Percentiles rank a stretch among this genome's conserved stretches.
Evolutionary conservation across 2,329 filamentous ascomycete genomes (phyloP).

Genomic region (Daldinia eschscholtzii): DNA sequence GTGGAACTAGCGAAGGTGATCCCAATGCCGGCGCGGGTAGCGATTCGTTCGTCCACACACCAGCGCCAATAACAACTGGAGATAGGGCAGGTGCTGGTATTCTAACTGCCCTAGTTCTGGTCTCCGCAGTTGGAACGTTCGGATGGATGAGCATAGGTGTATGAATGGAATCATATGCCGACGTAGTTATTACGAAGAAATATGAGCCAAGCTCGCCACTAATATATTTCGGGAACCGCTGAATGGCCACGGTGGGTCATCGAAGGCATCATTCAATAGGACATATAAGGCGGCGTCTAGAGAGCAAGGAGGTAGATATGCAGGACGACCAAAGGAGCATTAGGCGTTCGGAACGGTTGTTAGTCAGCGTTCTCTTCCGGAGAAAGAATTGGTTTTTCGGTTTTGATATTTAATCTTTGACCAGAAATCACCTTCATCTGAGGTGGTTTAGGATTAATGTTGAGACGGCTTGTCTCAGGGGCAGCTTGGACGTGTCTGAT

Average conservation of each 20-base stretch:
- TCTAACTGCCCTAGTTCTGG: constrained; percentile 61
- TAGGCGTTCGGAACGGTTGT: constrained; percentile 29
- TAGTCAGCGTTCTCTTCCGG: constrained; percentile 11
- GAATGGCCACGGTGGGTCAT: not conserved
- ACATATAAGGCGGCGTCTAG: constrained; percentile 35
- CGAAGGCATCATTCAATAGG: constrained; percentile 6
- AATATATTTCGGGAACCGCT: constrained; percentile 12
- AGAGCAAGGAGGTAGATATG: constrained; percentile 24
- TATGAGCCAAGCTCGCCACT: not conserved
- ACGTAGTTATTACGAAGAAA: not conserved
- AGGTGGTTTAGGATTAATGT: constrained; percentile 18
- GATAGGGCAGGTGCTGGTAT: constrained; percentile 64
- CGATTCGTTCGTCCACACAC: constrained; percentile 52
- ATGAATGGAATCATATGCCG: constrained; percentile 35
- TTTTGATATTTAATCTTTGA: constrained; percentile 19
- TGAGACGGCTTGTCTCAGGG: not conserved
- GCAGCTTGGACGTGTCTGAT: not conserved
- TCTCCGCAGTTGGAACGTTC: constrained; percentile 57
- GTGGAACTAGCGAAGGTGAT: constrained; percentile 65
- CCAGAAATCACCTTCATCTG: not conserved
- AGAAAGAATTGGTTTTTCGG: constrained; percentile 5
- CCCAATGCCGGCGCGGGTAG: constrained; percentile 57
- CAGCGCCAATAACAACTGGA: constrained; percentile 57
- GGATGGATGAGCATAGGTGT: constrained; percentile 63
- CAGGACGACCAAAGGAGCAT: constrained; percentile 13